phyloP scores from a whole-genome alignment of 495 filamentous ascomycete species.

The Hyaloscypha variabilis region DNA sequence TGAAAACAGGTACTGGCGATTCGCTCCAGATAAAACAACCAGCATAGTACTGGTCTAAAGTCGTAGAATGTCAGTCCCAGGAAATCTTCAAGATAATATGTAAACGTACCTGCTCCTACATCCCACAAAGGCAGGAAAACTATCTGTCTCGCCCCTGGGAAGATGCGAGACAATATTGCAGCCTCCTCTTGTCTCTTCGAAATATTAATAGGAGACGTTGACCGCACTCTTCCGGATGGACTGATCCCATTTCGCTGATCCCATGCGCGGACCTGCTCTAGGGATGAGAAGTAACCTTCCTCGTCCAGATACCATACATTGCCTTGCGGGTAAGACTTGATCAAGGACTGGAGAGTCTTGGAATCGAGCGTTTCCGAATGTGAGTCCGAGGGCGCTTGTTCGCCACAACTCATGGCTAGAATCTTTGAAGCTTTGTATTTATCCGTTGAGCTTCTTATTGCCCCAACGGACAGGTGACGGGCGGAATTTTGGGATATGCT shows the following conservation, averaged over 20 bases:
- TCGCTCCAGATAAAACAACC: constrained; percentile 67
- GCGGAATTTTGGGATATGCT: not conserved
- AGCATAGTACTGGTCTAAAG: constrained; percentile 62
- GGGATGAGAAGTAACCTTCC: constrained; percentile 25
- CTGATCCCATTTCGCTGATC: constrained; percentile 6
- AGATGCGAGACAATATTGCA: constrained; percentile 22
- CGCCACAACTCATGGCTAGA: constrained; percentile 20
- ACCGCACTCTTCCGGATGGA: constrained; percentile 14
- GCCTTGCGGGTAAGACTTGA: constrained; percentile 20
- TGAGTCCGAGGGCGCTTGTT: constrained; percentile 8
- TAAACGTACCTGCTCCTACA: constrained; percentile 45
- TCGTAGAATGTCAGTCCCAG: not conserved
- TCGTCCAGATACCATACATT: constrained; percentile 30
- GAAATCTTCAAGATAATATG: not conserved
- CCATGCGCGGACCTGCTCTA: constrained; percentile 24
- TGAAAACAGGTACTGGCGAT: constrained; percentile 45
- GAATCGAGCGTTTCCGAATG: constrained; percentile 9
- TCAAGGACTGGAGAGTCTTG: constrained; percentile 14
- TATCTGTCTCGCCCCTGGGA: constrained; percentile 53
- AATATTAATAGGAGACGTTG: constrained; percentile 7
- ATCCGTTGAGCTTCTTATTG: constrained; percentile 16
- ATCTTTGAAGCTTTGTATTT: constrained; percentile 26
- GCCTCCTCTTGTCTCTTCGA: constrained; percentile 20
- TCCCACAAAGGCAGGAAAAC: constrained; percentile 71
- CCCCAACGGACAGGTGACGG: constrained; percentile 6